Conservation (phyloP, 192 early-diverging fungal genomes). For the Backusella circina region DNA sequence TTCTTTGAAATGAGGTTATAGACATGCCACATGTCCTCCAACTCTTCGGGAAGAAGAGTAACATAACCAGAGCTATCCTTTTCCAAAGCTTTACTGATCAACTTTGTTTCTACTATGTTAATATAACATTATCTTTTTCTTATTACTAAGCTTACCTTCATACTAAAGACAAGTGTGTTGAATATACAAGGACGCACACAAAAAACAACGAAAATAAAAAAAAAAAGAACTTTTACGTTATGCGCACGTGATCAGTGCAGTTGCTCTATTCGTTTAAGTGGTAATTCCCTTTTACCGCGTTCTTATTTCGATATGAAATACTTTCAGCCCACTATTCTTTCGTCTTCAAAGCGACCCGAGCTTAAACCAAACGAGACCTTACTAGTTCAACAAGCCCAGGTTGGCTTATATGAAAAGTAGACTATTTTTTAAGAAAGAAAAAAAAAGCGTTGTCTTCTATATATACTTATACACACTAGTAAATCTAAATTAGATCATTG, state of each 20-base stretch:
- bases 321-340: slow-evolving; percentile 37
- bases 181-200: background rate
- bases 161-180: background rate
- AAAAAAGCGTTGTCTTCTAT: too few relatives aligned
- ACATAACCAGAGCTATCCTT: slow-evolving; percentile 80
- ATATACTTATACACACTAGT: slow-evolving; percentile 30
- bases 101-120: slow-evolving; percentile 36
- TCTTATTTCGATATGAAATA: slow-evolving; percentile 7
- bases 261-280: too few relatives aligned
- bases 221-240: background rate
- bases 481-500: slow-evolving; percentile 56
- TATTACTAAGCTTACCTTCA: background rate
- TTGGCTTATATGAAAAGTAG: slow-evolving; percentile 74
- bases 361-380: slow-evolving; percentile 51
- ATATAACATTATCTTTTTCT: background rate
- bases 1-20: slow-evolving; percentile 84
- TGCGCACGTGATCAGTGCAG: background rate
- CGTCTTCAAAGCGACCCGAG: slow-evolving; percentile 50
- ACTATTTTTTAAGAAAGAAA: background rate
- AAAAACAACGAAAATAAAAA: background rate
- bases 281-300: background rate
- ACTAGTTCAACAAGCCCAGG: slow-evolving; percentile 53
- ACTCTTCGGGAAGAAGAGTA: slow-evolving; percentile 81
- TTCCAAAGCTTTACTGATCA: slow-evolving; percentile 66
- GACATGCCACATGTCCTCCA: slow-evolving; percentile 98